Evolutionary conservation across 139 green algal genomes (phyloP).

Genomic region (Prasinococcaceae sp.): DNA sequence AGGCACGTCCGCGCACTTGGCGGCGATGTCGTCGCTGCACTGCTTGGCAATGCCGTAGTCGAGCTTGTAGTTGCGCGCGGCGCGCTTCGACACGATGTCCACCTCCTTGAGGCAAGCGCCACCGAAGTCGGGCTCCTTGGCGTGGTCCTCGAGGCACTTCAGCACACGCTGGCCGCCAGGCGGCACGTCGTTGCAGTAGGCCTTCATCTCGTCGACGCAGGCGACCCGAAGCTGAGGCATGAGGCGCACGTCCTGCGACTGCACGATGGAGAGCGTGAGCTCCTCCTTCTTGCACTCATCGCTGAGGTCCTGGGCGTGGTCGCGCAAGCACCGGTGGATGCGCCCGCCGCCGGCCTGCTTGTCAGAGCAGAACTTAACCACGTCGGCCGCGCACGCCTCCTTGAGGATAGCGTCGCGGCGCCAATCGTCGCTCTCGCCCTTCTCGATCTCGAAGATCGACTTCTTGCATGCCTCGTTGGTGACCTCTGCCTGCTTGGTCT

Average conservation of each 20-base stretch:
- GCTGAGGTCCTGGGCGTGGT: slow-evolving; percentile 41
- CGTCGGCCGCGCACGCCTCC: slow-evolving; percentile 46
- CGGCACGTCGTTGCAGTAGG: slow-evolving; percentile 47
- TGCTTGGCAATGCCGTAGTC: slow-evolving; percentile 50
- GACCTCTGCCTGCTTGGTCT: slow-evolving; percentile 51
- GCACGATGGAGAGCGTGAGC: slow-evolving; percentile 46
- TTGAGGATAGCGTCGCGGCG: slow-evolving; percentile 53
- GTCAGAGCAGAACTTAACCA: slow-evolving; percentile 49
- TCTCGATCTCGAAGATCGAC: slow-evolving; percentile 67
- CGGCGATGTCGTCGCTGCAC: slow-evolving; percentile 39
- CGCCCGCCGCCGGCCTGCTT: slow-evolving; percentile 41
- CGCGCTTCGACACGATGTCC: slow-evolving; percentile 21
- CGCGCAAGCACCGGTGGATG: slow-evolving; percentile 60
- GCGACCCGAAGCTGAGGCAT: slow-evolving; percentile 47
- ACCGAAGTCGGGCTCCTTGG: slow-evolving; percentile 53
- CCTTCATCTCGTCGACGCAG: slow-evolving; percentile 45
- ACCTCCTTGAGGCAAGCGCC: slow-evolving; percentile 40
- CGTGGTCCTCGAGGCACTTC: slow-evolving; percentile 54
- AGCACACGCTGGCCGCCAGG: slow-evolving; percentile 49
- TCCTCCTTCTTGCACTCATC: slow-evolving; percentile 53
- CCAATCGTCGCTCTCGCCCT: slow-evolving; percentile 63
- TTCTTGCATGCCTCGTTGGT: slow-evolving; percentile 47
- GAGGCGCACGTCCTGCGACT: slow-evolving; percentile 26
- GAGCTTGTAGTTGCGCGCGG: slow-evolving; percentile 52
- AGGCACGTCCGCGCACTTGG: slow-evolving; percentile 34